A percentile compares a stretch with the other conserved stretches of the same genome.
phyloP scores from a whole-genome alignment of 345 rosid species.

The Murraya koenigii region DNA sequence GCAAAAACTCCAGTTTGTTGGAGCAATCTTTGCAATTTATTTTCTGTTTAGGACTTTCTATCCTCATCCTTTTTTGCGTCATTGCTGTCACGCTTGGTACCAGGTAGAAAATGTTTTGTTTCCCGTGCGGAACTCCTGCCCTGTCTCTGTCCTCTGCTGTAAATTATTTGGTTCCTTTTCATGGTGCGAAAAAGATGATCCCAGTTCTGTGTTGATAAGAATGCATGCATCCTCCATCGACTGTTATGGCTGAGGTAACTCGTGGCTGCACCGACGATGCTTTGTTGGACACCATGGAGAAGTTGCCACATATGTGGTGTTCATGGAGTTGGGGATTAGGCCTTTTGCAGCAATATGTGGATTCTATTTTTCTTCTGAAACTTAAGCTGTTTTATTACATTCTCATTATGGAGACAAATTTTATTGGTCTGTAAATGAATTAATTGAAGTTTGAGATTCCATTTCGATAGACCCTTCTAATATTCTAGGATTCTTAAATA shows the following conservation, averaged over 20 bases:
- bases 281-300: slow-evolving; percentile 17
- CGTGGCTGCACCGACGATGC: slow-evolving; percentile 22
- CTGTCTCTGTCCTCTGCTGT: background rate
- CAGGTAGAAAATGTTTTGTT: slow-evolving; percentile 18
- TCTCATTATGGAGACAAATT: background rate
- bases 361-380: no score
- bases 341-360: background rate
- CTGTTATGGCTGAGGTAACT: slow-evolving; percentile 27
- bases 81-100: background rate
- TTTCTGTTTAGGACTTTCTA: background rate
- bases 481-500: background rate
- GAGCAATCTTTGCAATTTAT: background rate
- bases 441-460: background rate
- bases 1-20: background rate
- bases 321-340: background rate
- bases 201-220: background rate
- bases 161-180: slow-evolving; percentile 10
- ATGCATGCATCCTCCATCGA: slow-evolving; percentile 22
- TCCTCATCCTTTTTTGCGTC: background rate
- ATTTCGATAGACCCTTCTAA: background rate
- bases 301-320: background rate
- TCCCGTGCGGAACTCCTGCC: background rate
- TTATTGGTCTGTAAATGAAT: background rate
- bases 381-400: background rate
- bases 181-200: slow-evolving; percentile 9